Base-by-base conservation (phyloP, 1,284 basidiomycete species). In the Pyrrhoderma noxium region DNA sequence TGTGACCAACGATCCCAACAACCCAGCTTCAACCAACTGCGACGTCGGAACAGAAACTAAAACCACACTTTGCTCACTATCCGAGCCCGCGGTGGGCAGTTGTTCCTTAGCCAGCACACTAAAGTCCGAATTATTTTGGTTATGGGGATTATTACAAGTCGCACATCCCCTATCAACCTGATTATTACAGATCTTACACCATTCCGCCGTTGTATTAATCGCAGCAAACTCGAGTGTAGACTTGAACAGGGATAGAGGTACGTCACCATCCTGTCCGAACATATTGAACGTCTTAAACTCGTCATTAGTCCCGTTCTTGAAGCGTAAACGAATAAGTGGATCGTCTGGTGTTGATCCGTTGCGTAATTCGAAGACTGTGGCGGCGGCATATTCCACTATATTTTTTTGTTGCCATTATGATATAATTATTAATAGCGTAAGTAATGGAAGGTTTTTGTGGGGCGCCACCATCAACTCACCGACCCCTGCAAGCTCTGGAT, bases 121-220 rank as follows among this genome's bases (percentile, higher is more conserved):
- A 5, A 11, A 31, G 27, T 31, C 27, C 27, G 27, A 5, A 31
- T 31, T 11, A 31, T 31, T 31, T 11, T 31, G 27, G 27, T 31
- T 31, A 5, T 31, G 27, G 27, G 27, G 27, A 11, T 31, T 31
- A 31, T 31, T 31, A 31, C 27, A 31, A 31, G 27, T 31, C 11
- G 27, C 74, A 53, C 82, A 85, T 14, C 82, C 82, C 49, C 81
- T 68, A 53, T 74, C 71, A 49, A 72, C 59, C 1, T 65, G 72
- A 64, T 84, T 84, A 25, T 64, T 64, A 65, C 82, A 85, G 7
- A 70, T 65, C 5, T 62, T 60, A 62, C 82, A 85, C 83, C 82
- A 85, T 16, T 74, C 59, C 2, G 73, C 65, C 0, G 76, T 78
- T 22, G 71, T 73, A 54, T 79, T 76, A 54, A 85, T 69, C 3